phyloP scores from a whole-genome alignment of 164 flowering plant genomes.

The Aristolochia contorta region DNA sequence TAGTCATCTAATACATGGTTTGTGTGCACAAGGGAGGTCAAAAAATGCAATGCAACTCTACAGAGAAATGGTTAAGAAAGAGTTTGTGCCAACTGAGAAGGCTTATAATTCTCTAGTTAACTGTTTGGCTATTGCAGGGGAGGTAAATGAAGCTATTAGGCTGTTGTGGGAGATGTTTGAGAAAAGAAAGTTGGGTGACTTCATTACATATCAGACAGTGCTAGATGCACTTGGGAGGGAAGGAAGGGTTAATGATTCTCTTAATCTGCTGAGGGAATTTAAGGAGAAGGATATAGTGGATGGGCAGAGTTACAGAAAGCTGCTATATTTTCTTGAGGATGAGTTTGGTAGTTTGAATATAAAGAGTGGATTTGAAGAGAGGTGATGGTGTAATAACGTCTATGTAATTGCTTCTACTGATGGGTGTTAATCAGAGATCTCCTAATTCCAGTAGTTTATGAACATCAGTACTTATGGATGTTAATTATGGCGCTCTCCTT shows the following conservation, averaged over 20 bases:
- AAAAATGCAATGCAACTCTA: slow-evolving; percentile 62
- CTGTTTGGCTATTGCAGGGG: slow-evolving; percentile 73
- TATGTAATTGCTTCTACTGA: too few relatives aligned
- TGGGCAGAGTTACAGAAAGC: slow-evolving; percentile 44
- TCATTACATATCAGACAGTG: slow-evolving; percentile 62
- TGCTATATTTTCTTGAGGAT: slow-evolving; percentile 44
- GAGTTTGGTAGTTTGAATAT: slow-evolving; percentile 20
- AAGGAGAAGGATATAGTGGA: slow-evolving; percentile 51
- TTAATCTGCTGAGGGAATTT: slow-evolving; percentile 45
- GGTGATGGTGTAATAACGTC: not conserved
- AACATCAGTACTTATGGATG: too few relatives aligned
- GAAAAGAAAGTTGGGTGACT: slow-evolving; percentile 34
- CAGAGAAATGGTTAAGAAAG: slow-evolving; percentile 55
- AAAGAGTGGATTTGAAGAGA: not conserved
- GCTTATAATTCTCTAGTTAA: slow-evolving; percentile 76
- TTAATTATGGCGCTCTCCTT: too few relatives aligned
- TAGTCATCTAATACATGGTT: slow-evolving; percentile 69
- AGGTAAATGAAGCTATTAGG: slow-evolving; percentile 61
- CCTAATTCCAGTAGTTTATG: too few relatives aligned
- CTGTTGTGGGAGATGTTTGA: slow-evolving; percentile 70
- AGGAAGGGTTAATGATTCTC: slow-evolving; percentile 39
- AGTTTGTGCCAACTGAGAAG: slow-evolving; percentile 55
- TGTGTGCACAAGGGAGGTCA: slow-evolving; percentile 82
- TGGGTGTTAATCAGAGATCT: too few relatives aligned
- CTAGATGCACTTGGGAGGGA: slow-evolving; percentile 58